These are phyloP conservation scores for Dictyostelium firmibasis DNA, from an alignment of 78 protist genomes.

Conservation along the genomic window DNA sequence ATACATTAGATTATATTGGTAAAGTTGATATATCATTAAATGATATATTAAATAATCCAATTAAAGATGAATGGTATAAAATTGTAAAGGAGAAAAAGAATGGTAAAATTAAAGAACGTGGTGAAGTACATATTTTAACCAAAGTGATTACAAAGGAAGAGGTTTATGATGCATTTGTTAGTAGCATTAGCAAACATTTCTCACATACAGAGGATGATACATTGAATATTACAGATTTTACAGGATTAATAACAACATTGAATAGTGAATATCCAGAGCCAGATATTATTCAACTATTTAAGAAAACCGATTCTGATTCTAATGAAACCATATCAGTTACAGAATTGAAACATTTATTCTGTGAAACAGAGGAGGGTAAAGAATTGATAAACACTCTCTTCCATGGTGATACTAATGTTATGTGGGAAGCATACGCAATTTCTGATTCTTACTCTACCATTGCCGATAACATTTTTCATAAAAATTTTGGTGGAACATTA, in stretches of 20 bases:
- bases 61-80: conserved; percentile 25
- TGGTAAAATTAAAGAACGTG: conserved; percentile 32
- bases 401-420: conserved; percentile 42
- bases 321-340: conserved; percentile 39
- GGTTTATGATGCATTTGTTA: conserved; percentile 37
- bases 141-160: conserved; percentile 19
- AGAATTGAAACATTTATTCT: conserved; percentile 37
- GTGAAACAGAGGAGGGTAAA: conserved; percentile 13
- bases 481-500: neutral
- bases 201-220: conserved; percentile 38
- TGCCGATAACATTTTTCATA: conserved; percentile 61
- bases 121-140: conserved; percentile 19
- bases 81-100: conserved; percentile 12
- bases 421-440: conserved; percentile 49
- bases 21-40: conserved; percentile 9
- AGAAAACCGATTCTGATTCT: conserved; percentile 34
- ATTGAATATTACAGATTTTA: conserved; percentile 12
- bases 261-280: conserved; percentile 40
- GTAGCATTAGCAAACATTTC: conserved; percentile 61
- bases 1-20: conserved; percentile 36
- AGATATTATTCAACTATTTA: conserved; percentile 37
- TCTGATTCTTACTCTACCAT: conserved; percentile 59
- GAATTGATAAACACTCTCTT: neutral
- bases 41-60: neutral
- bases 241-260: conserved; percentile 33